Base-by-base conservation (phyloP, 139 green algal genomes). In the Picochlorum costavermella region DNA sequence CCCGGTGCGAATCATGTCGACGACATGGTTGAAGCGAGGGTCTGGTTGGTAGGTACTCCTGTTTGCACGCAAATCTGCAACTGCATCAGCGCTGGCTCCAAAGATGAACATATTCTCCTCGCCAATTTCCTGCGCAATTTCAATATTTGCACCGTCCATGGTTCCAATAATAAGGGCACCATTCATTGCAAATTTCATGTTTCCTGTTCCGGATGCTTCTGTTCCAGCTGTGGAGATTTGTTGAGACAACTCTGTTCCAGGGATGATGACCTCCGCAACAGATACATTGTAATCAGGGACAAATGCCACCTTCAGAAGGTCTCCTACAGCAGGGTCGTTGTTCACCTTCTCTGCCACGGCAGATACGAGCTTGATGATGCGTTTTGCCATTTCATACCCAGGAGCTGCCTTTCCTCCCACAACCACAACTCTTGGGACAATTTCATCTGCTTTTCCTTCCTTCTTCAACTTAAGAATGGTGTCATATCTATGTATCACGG, bases 101-200 rank as follows among this genome's bases (percentile, higher is more conserved):
- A 95, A 95, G 62, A 95, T 85, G 70, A 95, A 95, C 78, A 95
- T 88, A 75, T 90, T 87, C 6, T 89, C 84, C 68, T 78, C 55
- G 5, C 70, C 77, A 30, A 80, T 75, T 63, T 77, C 77, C 63
- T 64, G 63, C 0, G 88, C 90, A 63, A 99, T 98, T 85, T 99
- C 94, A 44, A 99, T 87, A 83, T 97, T 99, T 61, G 94, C 94
- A 51, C 94, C 94, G 63, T 99, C 94, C 86, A 94, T 88, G 59
- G 90, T 96, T 67, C 90, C 90, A 28, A 97, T 82, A 70, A 97
- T 90, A 57, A 96, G 83, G 31, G 71, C 85, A 64, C 94, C 94
- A 73, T 99, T 99, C 87, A 99, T 96, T 65, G 84, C 84, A 82
- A 98, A 99, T 86, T 99, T 99, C 94, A 99, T 99, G 86, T 98